phyloP scores from a whole-genome alignment of 768 basidiomycete genomes.

The Boletus sp. region DNA sequence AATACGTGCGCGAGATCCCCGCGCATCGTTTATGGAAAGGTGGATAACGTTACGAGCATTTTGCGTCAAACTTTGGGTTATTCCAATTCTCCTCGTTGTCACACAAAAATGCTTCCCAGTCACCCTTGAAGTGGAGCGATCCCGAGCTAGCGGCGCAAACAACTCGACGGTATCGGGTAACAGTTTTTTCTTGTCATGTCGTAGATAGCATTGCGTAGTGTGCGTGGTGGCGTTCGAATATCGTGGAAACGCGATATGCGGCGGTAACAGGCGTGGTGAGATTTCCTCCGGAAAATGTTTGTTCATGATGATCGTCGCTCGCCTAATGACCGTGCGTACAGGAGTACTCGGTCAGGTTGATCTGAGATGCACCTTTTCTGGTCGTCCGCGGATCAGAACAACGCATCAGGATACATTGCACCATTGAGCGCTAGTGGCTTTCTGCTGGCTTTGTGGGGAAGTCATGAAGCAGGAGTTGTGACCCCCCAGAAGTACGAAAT shows the following conservation, averaged over 20 bases:
- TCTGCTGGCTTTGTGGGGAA: slow-evolving; percentile 6
- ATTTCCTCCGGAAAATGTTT: neutral
- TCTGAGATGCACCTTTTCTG: slow-evolving; percentile 24
- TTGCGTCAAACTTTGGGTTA: neutral
- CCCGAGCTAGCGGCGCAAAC: neutral
- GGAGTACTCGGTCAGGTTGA: slow-evolving; percentile 8
- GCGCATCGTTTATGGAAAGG: slow-evolving; percentile 16
- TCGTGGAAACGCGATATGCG: neutral
- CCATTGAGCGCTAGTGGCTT: neutral
- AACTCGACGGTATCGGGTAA: neutral
- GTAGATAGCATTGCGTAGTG: too few relatives aligned
- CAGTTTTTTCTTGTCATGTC: neutral
- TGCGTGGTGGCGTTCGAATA: slow-evolving; percentile 5
- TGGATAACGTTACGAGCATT: slow-evolving; percentile 4
- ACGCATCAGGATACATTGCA: slow-evolving; percentile 4
- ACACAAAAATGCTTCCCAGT: neutral
- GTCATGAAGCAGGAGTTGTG: neutral
- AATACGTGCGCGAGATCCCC: slow-evolving; percentile 16
- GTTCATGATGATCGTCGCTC: slow-evolving; percentile 24
- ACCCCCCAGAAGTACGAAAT: slow-evolving; percentile 10
- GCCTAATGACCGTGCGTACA: slow-evolving; percentile 16
- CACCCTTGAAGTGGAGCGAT: slow-evolving; percentile 9
- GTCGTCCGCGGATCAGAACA: slow-evolving; percentile 28
- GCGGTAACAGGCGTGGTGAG: slow-evolving; percentile 1
- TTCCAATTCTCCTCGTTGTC: neutral